A percentile compares a stretch with the other conserved stretches of the same genome.
Evolutionary conservation across 257 asterid genomes (phyloP).

Genomic region (Coffea eugenioides): DNA sequence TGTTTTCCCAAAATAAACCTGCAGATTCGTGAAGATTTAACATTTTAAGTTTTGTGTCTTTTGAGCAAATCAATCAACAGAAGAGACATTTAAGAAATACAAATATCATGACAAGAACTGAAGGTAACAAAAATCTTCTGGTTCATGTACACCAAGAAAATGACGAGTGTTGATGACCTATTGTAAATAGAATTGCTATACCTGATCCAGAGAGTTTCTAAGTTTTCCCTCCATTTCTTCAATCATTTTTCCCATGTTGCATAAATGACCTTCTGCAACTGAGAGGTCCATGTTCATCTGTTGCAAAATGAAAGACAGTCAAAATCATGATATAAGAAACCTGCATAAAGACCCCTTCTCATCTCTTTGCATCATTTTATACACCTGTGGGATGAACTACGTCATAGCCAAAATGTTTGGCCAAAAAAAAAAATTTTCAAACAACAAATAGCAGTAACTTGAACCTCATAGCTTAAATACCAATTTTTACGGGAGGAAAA

Average conservation of each 20-base stretch:
- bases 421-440: background rate
- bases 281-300: slow-evolving; percentile 89
- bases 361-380: background rate
- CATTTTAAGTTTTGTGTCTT: background rate
- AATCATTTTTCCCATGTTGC: slow-evolving; percentile 97
- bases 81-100: background rate
- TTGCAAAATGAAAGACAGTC: slow-evolving; percentile 6
- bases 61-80: background rate
- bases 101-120: background rate
- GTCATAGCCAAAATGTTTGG: background rate
- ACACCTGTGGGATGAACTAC: background rate
- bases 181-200: slow-evolving; percentile 14
- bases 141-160: background rate
- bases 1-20: slow-evolving; percentile 98
- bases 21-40: slow-evolving; percentile 14
- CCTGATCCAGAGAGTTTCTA: slow-evolving; percentile 97
- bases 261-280: slow-evolving; percentile 83
- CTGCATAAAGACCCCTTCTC: background rate
- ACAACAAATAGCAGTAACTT: background rate
- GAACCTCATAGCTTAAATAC: background rate
- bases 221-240: slow-evolving; percentile 98
- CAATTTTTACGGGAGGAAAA: background rate
- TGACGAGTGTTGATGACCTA: background rate
- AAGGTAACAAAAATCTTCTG: background rate
- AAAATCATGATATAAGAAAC: slow-evolving; percentile 3